Percentiles rank a stretch among this genome's conserved stretches.
Conservation (phyloP, 495 filamentous ascomycete species). For the Filosporella fistucella region DNA sequence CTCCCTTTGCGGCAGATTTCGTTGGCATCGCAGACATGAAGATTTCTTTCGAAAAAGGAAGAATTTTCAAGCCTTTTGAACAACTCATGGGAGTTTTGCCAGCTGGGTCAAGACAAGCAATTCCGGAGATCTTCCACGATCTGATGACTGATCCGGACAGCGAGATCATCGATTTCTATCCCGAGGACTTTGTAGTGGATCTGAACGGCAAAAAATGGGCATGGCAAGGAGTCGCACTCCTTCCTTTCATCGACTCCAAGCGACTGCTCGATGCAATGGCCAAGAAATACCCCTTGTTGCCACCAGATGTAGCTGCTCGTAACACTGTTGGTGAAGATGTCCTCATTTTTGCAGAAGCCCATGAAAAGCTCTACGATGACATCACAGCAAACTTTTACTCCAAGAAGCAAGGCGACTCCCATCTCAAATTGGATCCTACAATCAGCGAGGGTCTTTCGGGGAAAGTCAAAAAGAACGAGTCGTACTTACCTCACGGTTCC, state of each 20-base stretch:
- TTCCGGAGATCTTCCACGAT: slow-evolving; percentile 78
- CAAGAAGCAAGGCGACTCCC: slow-evolving; percentile 66
- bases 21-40: slow-evolving; percentile 74
- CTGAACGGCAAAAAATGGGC: slow-evolving; percentile 97
- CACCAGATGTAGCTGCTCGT: slow-evolving; percentile 68
- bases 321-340: slow-evolving; percentile 80
- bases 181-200: slow-evolving; percentile 87
- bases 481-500: slow-evolving; percentile 68
- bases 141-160: slow-evolving; percentile 85
- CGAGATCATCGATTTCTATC: slow-evolving; percentile 96
- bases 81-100: slow-evolving; percentile 98
- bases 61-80: slow-evolving; percentile 87
- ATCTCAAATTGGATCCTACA: slow-evolving; percentile 65
- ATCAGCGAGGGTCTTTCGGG: slow-evolving; percentile 76
- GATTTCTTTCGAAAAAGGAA: slow-evolving; percentile 80
- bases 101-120: slow-evolving; percentile 84
- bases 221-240: slow-evolving; percentile 91
- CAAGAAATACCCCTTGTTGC: slow-evolving; percentile 74
- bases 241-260: slow-evolving; percentile 95
- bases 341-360: slow-evolving; percentile 75
- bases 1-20: slow-evolving; percentile 95
- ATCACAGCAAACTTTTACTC: slow-evolving; percentile 82
- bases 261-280: slow-evolving; percentile 79
- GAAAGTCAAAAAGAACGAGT: slow-evolving; percentile 73
- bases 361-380: slow-evolving; percentile 73